Evolutionary conservation across 23 red algal genomes (phyloP).

Genomic region (Chondrus crispus): DNA sequence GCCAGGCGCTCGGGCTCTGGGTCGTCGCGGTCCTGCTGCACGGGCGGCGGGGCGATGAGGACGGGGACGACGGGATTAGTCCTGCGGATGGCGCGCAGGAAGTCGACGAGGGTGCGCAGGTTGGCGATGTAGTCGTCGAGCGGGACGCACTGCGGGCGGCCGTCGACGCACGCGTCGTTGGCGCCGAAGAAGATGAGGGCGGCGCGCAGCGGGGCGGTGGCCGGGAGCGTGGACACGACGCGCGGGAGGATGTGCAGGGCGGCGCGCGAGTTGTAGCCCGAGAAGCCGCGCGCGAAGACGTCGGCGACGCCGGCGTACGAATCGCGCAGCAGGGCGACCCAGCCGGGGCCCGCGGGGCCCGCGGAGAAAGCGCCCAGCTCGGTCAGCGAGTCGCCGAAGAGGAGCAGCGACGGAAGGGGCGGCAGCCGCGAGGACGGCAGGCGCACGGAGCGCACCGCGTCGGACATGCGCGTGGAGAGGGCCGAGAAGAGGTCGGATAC

Average conservation of each 20-base stretch:
- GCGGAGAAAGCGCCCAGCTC: conserved; percentile 4
- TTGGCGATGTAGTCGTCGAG: conserved; percentile 60
- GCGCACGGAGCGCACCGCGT: neutral
- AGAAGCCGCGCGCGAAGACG: conserved; percentile 58
- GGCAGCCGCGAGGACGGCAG: neutral
- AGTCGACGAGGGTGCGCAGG: conserved; percentile 23
- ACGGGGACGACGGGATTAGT: conserved; percentile 22
- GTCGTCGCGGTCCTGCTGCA: neutral
- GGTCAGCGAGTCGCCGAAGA: conserved; percentile 61
- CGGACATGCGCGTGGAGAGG: conserved; percentile 28
- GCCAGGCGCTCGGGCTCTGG: neutral
- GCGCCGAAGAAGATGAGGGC: conserved; percentile 76
- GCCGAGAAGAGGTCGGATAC: conserved; percentile 15
- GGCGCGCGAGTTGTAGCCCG: conserved; percentile 66
- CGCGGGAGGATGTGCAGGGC: conserved; percentile 61
- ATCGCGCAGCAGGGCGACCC: conserved; percentile 33
- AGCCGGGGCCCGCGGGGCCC: conserved; percentile 20
- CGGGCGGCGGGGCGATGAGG: conserved; percentile 41
- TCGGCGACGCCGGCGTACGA: conserved; percentile 25
- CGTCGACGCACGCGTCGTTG: conserved; percentile 40
- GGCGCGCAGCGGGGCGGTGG: neutral
- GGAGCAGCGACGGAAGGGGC: conserved; percentile 20
- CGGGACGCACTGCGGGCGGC: conserved; percentile 25
- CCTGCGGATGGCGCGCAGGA: neutral
- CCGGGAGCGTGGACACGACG: neutral